Conservation (phyloP, 1,284 basidiomycete species). For the Xerocomus minutiporus region DNA sequence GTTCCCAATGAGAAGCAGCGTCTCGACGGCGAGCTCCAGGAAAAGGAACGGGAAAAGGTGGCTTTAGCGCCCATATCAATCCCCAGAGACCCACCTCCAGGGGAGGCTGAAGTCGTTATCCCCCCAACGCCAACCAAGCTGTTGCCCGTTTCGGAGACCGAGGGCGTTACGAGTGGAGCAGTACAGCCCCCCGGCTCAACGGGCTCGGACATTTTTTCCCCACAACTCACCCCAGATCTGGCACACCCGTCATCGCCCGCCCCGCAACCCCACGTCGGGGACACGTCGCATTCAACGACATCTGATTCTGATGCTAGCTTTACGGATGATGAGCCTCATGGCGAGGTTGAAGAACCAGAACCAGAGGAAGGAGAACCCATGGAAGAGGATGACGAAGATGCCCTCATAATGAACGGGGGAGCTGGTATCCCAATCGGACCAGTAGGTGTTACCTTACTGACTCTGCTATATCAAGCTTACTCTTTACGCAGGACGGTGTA, state of each 20-base stretch:
- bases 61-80: slow-evolving; percentile 16
- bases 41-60: slow-evolving; percentile 29
- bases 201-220: slow-evolving; percentile 35
- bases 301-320: slow-evolving; percentile 42
- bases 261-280: slow-evolving; percentile 28
- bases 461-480: slow-evolving; percentile 4
- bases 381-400: slow-evolving; percentile 71
- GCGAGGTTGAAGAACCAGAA: slow-evolving; percentile 36
- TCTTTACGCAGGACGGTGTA: slow-evolving; percentile 63
- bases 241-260: slow-evolving; percentile 18
- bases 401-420: slow-evolving; percentile 75
- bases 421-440: slow-evolving; percentile 79
- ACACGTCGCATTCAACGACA: slow-evolving; percentile 30
- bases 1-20: slow-evolving; percentile 24
- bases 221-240: slow-evolving; percentile 24
- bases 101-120: slow-evolving; percentile 39
- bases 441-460: slow-evolving; percentile 40
- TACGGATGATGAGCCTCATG: slow-evolving; percentile 46
- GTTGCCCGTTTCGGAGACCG: slow-evolving; percentile 47
- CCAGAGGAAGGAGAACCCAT: slow-evolving; percentile 50
- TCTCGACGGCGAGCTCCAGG: slow-evolving; percentile 23
- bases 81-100: slow-evolving; percentile 21
- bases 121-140: slow-evolving; percentile 42
- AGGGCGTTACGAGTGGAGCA: slow-evolving; percentile 49
- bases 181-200: slow-evolving; percentile 56